These are phyloP conservation scores for Plantago ovata DNA, from an alignment of 257 asterid genomes.

Conservation along the genomic window DNA sequence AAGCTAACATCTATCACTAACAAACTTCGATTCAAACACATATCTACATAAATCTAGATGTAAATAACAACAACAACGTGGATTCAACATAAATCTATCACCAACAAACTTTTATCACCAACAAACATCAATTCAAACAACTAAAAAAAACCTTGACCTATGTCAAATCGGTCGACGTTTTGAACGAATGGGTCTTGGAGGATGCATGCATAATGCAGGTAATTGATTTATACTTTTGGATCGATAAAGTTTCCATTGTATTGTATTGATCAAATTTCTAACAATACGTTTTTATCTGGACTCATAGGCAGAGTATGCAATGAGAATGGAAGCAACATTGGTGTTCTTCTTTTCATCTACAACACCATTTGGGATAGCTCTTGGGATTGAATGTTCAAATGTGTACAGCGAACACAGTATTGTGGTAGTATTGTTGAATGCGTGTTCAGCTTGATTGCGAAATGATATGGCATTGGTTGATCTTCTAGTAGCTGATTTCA, in stretches of 20 bases:
- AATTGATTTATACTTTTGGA: neutral
- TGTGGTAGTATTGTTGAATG: constrained; percentile 37
- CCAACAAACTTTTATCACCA: too few relatives aligned
- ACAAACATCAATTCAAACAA: too few relatives aligned
- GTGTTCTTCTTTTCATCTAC: constrained; percentile 39
- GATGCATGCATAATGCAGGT: constrained; percentile 44
- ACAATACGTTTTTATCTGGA: neutral
- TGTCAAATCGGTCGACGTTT: too few relatives aligned
- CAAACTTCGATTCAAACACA: too few relatives aligned
- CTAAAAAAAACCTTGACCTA: too few relatives aligned
- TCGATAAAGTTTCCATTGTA: neutral
- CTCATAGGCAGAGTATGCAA: constrained; percentile 33
- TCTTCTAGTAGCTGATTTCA: constrained; percentile 31
- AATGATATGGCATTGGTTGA: constrained; percentile 45
- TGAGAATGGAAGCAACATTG: constrained; percentile 27
- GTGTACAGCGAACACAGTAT: constrained; percentile 38
- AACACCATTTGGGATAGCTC: constrained; percentile 37
- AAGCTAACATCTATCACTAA: too few relatives aligned
- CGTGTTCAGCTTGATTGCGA: constrained; percentile 36
- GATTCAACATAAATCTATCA: too few relatives aligned
- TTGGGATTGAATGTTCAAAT: constrained; percentile 34
- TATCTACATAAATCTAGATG: too few relatives aligned
- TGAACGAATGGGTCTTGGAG: constrained; percentile 40
- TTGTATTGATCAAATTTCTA: neutral
- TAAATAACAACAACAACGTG: too few relatives aligned